Evolutionary conservation across 768 basidiomycete genomes (phyloP).

Genomic region (Kwoniella botswanensis): DNA sequence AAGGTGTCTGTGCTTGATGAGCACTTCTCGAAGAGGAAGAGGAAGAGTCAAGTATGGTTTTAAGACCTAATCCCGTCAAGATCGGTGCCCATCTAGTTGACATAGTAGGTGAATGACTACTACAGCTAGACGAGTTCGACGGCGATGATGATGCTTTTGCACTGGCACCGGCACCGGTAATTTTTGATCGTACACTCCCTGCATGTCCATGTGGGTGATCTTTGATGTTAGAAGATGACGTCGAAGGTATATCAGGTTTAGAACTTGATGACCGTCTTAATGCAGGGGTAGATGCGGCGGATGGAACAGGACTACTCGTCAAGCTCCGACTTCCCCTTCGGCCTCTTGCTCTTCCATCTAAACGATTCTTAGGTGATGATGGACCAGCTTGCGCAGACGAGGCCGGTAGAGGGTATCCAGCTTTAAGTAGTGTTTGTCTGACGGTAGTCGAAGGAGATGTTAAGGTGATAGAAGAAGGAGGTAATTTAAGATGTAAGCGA

Average conservation of each 20-base stretch:
- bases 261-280: neutral
- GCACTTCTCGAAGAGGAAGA: neutral
- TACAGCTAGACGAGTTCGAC: neutral
- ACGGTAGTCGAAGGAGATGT: conserved; percentile 25
- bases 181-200: too few species aligned
- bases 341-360: neutral
- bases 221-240: neutral
- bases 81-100: conserved; percentile 13
- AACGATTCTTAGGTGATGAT: neutral
- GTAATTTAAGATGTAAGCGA: conserved; percentile 28
- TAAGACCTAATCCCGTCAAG: conserved; percentile 3
- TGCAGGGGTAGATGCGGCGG: neutral
- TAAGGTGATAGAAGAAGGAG: conserved; percentile 25
- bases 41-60: neutral
- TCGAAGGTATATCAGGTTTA: neutral
- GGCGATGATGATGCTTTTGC: neutral
- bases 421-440: conserved; percentile 20
- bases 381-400: neutral
- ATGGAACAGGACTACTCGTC: conserved; percentile 2
- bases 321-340: conserved; percentile 9
- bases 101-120: too few species aligned
- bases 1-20: neutral
- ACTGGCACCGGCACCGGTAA: too few species aligned
- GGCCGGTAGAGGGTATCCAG: conserved; percentile 29
- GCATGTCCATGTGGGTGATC: neutral